phyloP scores from a whole-genome alignment of 2,329 filamentous ascomycete genomes.

The Emergomyces pasteurianus region DNA sequence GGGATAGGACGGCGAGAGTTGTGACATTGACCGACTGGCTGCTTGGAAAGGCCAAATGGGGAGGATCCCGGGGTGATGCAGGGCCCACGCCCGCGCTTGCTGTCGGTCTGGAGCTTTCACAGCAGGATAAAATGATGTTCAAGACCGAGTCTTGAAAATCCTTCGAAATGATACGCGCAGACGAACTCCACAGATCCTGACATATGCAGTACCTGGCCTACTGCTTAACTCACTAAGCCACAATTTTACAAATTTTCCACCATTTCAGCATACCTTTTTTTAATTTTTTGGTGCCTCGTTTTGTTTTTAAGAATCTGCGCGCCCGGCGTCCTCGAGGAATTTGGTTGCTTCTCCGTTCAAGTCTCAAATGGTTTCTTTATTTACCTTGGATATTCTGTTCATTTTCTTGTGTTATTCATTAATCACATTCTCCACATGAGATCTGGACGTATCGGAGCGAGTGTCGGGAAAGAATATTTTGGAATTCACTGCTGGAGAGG shows the following conservation, averaged over 20 bases:
- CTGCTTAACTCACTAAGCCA: background rate
- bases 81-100: conserved; percentile 4
- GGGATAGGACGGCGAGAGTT: conserved; percentile 73
- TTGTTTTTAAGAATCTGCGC: background rate
- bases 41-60: conserved; percentile 59
- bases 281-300: background rate
- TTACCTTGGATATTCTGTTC: background rate
- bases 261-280: background rate
- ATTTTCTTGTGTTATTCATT: background rate
- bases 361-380: background rate
- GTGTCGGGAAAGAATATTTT: background rate
- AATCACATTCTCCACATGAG: background rate
- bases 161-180: background rate
- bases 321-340: background rate
- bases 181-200: background rate
- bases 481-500: background rate
- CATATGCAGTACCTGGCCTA: background rate
- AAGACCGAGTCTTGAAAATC: background rate
- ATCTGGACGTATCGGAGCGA: background rate
- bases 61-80: conserved; percentile 17
- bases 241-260: background rate
- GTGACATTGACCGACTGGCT: conserved; percentile 93
- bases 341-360: background rate
- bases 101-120: background rate
- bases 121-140: background rate